These are phyloP conservation scores for Trichoderma atrobrunneum DNA, from an alignment of 2,329 filamentous ascomycete genomes.

Conservation along the genomic window DNA sequence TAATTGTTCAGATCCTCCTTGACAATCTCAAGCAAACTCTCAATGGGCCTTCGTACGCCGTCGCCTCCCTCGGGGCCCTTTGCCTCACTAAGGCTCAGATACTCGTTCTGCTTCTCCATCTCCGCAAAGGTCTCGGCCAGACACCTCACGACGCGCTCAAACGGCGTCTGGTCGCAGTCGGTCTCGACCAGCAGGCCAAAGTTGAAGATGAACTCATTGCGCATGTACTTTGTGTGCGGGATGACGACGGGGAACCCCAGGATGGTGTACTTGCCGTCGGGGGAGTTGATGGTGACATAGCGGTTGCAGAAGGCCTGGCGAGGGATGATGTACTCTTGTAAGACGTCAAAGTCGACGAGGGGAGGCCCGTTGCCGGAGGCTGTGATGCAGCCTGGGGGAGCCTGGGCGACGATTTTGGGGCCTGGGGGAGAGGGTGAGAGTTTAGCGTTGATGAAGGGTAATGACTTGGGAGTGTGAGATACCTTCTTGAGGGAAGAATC, in stretches of 20 bases:
- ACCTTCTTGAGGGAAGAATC: slow-evolving; percentile 67
- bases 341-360: slow-evolving; percentile 79
- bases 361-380: slow-evolving; percentile 43
- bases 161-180: slow-evolving; percentile 68
- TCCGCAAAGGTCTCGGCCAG: slow-evolving; percentile 82
- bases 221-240: slow-evolving; percentile 74
- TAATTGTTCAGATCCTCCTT: slow-evolving; percentile 93
- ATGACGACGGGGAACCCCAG: slow-evolving; percentile 89
- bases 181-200: slow-evolving; percentile 79
- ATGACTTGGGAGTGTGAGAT: neutral
- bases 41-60: slow-evolving; percentile 64
- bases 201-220: slow-evolving; percentile 98
- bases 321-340: slow-evolving; percentile 92
- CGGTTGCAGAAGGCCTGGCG: slow-evolving; percentile 94
- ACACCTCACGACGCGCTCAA: slow-evolving; percentile 81
- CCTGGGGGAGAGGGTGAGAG: slow-evolving; percentile 37
- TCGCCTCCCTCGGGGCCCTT: slow-evolving; percentile 34
- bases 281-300: slow-evolving; percentile 75
- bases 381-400: slow-evolving; percentile 61
- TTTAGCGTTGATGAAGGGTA: neutral
- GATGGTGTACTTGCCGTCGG: slow-evolving; percentile 67
- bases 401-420: slow-evolving; percentile 62
- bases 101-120: slow-evolving; percentile 87
- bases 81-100: slow-evolving; percentile 64
- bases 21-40: slow-evolving; percentile 77